These are phyloP conservation scores for Euphrasia arctica DNA, from an alignment of 305 asterid species.

Conservation along the genomic window DNA sequence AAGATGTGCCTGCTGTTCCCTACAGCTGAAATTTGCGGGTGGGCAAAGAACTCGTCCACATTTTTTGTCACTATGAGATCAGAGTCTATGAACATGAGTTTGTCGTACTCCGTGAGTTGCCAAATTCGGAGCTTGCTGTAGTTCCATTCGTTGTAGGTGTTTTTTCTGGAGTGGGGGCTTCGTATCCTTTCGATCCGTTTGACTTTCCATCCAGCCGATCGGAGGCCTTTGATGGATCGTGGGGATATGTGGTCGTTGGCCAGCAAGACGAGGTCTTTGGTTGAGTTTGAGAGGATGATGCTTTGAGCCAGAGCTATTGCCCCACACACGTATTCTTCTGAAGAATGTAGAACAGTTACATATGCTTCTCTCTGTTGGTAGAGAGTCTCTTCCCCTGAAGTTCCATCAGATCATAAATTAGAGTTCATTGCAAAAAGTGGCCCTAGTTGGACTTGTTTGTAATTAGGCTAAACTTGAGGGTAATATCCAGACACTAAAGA, in stretches of 20 bases:
- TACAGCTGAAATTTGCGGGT: conserved; percentile 54
- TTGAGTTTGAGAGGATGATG: conserved; percentile 48
- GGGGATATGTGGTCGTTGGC: conserved; percentile 52
- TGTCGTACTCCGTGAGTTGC: conserved; percentile 60
- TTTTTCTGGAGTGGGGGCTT: conserved; percentile 41
- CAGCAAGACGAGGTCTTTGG: conserved; percentile 59
- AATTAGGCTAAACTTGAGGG: background rate
- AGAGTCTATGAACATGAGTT: conserved; percentile 61
- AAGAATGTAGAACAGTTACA: conserved; percentile 61
- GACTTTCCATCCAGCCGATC: conserved; percentile 63
- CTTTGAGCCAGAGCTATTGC: conserved; percentile 79
- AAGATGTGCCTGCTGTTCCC: conserved; percentile 42
- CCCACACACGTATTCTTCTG: conserved; percentile 73
- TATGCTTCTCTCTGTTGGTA: conserved; percentile 52
- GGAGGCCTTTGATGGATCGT: conserved; percentile 36
- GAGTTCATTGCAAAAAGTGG: background rate
- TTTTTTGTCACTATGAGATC: conserved; percentile 53
- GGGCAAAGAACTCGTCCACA: conserved; percentile 49
- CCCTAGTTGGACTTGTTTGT: background rate
- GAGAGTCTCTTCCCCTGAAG: conserved; percentile 31
- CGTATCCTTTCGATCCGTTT: conserved; percentile 44
- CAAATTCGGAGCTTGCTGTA: conserved; percentile 79
- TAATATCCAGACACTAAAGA: background rate
- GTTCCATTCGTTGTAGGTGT: conserved; percentile 67
- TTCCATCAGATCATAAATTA: background rate